Evolutionary conservation across 495 filamentous ascomycete genomes (phyloP).

Genomic region (Durotheca rogersii): DNA sequence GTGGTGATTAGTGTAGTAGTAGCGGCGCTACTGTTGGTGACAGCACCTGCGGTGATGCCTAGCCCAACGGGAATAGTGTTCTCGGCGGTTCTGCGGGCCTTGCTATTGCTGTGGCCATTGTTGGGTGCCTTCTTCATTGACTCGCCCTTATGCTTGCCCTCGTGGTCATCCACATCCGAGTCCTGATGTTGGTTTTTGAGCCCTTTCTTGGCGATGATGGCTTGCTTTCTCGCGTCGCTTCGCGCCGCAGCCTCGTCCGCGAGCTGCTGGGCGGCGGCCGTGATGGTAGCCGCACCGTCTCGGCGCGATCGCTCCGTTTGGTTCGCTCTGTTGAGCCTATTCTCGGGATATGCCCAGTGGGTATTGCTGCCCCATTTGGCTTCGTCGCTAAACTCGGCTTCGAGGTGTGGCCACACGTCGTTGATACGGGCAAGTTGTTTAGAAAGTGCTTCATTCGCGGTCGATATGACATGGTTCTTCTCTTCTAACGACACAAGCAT

Average conservation of each 20-base stretch:
- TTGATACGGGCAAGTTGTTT: constrained; percentile 84
- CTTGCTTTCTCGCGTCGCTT: constrained; percentile 79
- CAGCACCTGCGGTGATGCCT: constrained; percentile 49
- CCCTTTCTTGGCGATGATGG: constrained; percentile 69
- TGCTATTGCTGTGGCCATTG: constrained; percentile 51
- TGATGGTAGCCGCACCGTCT: constrained; percentile 70
- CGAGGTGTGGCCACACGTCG: constrained; percentile 77
- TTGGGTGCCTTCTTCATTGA: constrained; percentile 56
- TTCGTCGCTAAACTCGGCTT: constrained; percentile 88
- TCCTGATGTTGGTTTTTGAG: constrained; percentile 65
- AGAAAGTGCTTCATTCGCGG: constrained; percentile 82
- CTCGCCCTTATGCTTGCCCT: constrained; percentile 47
- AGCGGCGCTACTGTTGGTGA: constrained; percentile 45
- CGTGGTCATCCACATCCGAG: constrained; percentile 74
- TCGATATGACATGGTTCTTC: constrained; percentile 92
- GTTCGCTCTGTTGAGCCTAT: constrained; percentile 64
- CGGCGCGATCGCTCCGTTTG: constrained; percentile 70
- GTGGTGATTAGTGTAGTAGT: constrained; percentile 75
- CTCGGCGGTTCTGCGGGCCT: constrained; percentile 64
- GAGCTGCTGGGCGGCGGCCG: constrained; percentile 65
- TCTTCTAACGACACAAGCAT: constrained; percentile 87
- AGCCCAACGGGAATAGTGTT: constrained; percentile 50
- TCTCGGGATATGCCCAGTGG: constrained; percentile 96
- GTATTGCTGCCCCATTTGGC: constrained; percentile 85
- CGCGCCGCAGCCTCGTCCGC: constrained; percentile 77